Conservation (phyloP, 306 rosid species). For the Cucurbita ficifolia region DNA sequence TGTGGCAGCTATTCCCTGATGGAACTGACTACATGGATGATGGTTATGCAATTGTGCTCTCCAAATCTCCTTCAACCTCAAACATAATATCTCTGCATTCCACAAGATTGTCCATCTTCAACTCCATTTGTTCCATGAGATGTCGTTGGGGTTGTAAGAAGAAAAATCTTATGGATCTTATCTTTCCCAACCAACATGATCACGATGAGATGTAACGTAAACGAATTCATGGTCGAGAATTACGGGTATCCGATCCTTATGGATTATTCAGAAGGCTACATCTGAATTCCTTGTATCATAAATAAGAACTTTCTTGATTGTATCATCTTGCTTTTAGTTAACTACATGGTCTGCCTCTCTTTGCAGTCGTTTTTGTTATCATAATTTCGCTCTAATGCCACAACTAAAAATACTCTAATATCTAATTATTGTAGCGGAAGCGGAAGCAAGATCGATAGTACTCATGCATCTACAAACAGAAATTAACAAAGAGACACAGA, state of each 20-base stretch:
- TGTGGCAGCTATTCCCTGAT: conserved; percentile 82
- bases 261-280: not conserved
- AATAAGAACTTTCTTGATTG: not conserved
- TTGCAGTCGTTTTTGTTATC: too few relatives aligned
- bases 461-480: too few relatives aligned
- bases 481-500: too few relatives aligned
- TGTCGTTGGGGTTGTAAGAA: conserved; percentile 74
- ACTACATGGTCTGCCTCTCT: too few relatives aligned
- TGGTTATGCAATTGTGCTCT: conserved; percentile 63
- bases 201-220: not conserved
- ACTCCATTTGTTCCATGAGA: conserved; percentile 48
- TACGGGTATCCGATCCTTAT: not conserved
- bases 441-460: too few relatives aligned
- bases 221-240: not conserved
- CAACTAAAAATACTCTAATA: too few relatives aligned
- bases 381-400: too few relatives aligned
- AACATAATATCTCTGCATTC: conserved; percentile 52
- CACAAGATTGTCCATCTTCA: conserved; percentile 37
- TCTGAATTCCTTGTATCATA: not conserved
- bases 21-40: conserved; percentile 89
- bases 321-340: not conserved
- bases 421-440: too few relatives aligned
- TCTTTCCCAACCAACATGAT: not conserved
- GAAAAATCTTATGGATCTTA: conserved; percentile 18
- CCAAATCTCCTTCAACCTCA: conserved; percentile 52